These are phyloP conservation scores for Talaromyces adpressus DNA, from an alignment of 495 filamentous ascomycete species.

Conservation along the genomic window DNA sequence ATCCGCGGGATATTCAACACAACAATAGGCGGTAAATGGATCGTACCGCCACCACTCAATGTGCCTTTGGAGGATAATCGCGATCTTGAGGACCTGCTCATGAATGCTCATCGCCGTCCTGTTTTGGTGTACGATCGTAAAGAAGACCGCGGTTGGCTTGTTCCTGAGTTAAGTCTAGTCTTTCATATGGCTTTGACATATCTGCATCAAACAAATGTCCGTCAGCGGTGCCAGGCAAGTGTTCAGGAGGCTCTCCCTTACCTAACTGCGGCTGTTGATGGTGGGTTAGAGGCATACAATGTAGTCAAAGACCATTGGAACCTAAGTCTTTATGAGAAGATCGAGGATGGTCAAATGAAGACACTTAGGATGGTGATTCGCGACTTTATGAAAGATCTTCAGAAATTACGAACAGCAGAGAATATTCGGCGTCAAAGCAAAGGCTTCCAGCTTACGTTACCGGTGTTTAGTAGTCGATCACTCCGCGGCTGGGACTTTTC, in stretches of 20 bases:
- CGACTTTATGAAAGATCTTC: slow-evolving; percentile 2
- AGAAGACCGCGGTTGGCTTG: background rate
- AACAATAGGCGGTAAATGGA: slow-evolving; percentile 3
- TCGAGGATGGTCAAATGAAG: background rate
- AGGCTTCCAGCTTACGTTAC: background rate
- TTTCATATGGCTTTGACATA: slow-evolving; percentile 3
- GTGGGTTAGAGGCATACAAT: background rate
- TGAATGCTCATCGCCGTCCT: background rate
- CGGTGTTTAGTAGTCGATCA: background rate
- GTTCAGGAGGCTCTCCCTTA: background rate
- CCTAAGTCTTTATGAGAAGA: background rate
- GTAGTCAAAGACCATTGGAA: background rate
- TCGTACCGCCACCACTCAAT: background rate
- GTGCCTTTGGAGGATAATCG: background rate
- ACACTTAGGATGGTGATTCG: background rate
- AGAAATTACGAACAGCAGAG: slow-evolving; percentile 1
- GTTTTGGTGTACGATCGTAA: background rate
- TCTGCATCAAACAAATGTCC: background rate
- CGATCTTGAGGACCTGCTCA: background rate
- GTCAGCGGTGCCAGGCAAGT: background rate
- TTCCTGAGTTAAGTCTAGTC: background rate
- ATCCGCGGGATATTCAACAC: background rate
- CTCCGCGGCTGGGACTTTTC: background rate
- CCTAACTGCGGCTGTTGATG: background rate
- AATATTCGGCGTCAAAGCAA: background rate